Evolutionary conservation across 352 stramenopile species (phyloP), one percentile per base, ranked within the genome.

Genomic region (Phytophthora chlamydospora): DNA sequence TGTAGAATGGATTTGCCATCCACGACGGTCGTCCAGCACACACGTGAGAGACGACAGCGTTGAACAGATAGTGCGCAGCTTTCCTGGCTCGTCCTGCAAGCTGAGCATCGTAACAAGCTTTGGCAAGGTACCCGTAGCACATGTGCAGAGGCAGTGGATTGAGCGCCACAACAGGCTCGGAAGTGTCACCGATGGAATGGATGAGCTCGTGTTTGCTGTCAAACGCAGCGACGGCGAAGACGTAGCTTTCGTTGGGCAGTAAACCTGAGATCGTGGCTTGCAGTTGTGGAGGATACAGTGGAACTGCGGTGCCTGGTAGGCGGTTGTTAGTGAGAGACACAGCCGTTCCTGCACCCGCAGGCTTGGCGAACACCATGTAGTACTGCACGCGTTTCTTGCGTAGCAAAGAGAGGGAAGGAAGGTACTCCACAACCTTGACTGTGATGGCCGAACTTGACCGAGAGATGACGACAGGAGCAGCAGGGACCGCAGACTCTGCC

Each of bases 321-420:
- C 77, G 71, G 14, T 74, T 79, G 59, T 89, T 96, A 35, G 76
- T 95, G 19, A 93, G 58, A 0, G 86, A 93, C 6, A 96, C 84
- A 43, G 79, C 77, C 5, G 85, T 96, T 0, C 88, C 86, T 10
- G 76, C 83, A 0, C 87, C 85, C 0, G 71, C 73, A 0, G 76
- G 56, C 44, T 96, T 95, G 1, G 76, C 85, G 43, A 89, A 95
- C 11, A 93, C 64, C 76, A 91, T 91, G 45, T 94, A 92, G 40
- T 89, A 91, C 9, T 65, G 54, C 10, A 93, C 69, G 1, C 53
- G 38, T 14, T 62, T 69, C 32, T 76, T 74, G 12, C 65, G 61
- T 6, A 71, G 53, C 6, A 53, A 61, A 14, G 68, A 36, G 0
- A 58, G 19, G 0, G 67, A 73, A 14, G 79, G 55, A 13, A 66